Conservation (phyloP, 2,329 filamentous ascomycete genomes). For the Exophiala viscosa region DNA sequence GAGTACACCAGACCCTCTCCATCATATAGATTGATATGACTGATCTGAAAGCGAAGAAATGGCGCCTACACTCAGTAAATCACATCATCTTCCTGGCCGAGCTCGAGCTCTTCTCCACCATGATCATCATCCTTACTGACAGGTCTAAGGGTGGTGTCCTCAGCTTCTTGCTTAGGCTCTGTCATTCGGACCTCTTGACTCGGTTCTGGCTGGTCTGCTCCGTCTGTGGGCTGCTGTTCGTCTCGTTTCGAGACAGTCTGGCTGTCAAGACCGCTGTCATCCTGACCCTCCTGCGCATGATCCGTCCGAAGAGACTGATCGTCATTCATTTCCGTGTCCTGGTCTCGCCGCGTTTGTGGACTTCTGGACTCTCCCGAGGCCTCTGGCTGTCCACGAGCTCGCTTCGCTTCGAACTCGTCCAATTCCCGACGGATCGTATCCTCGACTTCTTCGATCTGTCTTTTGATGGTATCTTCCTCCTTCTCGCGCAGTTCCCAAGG, state of each 20-base stretch:
- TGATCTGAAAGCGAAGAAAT: too few species aligned
- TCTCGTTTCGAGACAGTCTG: neutral
- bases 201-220: slow-evolving; percentile 32
- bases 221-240: slow-evolving; percentile 14
- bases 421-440: slow-evolving; percentile 61
- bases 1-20: neutral
- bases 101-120: slow-evolving; percentile 71
- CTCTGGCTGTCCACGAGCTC: slow-evolving; percentile 15
- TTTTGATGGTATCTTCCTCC: slow-evolving; percentile 67
- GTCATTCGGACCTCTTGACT: slow-evolving; percentile 20
- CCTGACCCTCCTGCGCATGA: neutral
- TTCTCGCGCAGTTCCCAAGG: slow-evolving; percentile 70
- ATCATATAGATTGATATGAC: too few species aligned
- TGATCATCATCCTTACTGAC: slow-evolving; percentile 57
- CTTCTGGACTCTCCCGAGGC: slow-evolving; percentile 15
- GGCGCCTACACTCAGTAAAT: slow-evolving; percentile 61
- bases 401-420: slow-evolving; percentile 55
- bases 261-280: too few species aligned
- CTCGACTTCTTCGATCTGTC: slow-evolving; percentile 66
- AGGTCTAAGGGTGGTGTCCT: slow-evolving; percentile 32
- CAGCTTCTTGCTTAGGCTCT: slow-evolving; percentile 38
- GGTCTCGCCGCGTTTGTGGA: neutral
- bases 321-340: neutral
- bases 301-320: neutral
- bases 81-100: slow-evolving; percentile 84